Percentiles rank a stretch among this genome's conserved stretches.
Evolutionary conservation across 2,329 filamentous ascomycete genomes (phyloP).

Genomic region (Aspergillus costaricaensis): DNA sequence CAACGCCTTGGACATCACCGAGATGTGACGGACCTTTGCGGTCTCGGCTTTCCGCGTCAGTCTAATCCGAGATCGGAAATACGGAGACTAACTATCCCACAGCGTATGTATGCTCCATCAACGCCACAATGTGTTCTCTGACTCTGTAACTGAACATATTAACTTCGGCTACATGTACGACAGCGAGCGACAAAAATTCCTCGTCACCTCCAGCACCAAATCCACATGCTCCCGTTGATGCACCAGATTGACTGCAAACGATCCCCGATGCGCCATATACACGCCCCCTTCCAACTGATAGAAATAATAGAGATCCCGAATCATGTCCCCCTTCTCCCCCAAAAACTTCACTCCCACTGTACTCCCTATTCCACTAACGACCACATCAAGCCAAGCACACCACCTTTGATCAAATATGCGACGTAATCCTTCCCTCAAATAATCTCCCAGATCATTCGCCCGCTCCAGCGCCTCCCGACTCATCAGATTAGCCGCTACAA

Average conservation of each 20-base stretch:
- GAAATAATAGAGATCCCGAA: background rate
- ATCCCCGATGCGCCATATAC: background rate
- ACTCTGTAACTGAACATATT: too few relatives aligned
- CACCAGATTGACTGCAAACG: background rate
- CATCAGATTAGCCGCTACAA: conserved; percentile 33
- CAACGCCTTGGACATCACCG: background rate
- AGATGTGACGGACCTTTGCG: too few relatives aligned
- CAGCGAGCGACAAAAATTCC: background rate
- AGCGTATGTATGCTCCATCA: too few relatives aligned
- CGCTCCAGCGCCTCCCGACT: conserved; percentile 19
- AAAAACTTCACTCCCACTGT: background rate
- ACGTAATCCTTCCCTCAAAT: conserved; percentile 18
- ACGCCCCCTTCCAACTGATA: background rate
- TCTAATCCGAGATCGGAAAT: background rate
- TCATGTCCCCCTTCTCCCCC: background rate
- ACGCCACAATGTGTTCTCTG: too few relatives aligned
- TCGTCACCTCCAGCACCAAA: background rate
- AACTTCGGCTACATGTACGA: too few relatives aligned
- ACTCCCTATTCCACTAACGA: background rate
- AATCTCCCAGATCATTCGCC: conserved; percentile 31
- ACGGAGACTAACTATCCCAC: background rate
- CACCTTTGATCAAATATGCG: conserved; percentile 8
- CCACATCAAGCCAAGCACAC: background rate
- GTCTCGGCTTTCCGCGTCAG: background rate
- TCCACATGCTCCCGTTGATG: background rate